Base-by-base conservation (phyloP, 345 rosid species). In the Pistacia integerrima region DNA sequence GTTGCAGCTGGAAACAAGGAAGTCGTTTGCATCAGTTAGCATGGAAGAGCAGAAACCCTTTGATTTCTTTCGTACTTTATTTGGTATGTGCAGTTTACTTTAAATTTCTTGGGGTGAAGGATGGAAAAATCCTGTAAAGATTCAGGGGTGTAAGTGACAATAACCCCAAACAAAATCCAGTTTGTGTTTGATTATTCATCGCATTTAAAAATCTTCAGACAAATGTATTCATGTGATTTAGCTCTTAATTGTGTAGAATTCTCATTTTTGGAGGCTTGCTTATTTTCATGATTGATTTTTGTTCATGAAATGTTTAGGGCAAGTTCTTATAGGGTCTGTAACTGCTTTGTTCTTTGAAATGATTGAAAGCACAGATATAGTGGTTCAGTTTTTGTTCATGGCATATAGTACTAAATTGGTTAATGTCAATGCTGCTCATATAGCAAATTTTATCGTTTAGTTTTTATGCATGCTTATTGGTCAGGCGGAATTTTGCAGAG, bases 31-130 rank as follows among this genome's bases (percentile, higher is more conserved):
- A 25, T 92, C 94, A 35, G 80, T 89, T 68, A 84, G 71, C 78
- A 66, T 73, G 52, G 80, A 77, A 81, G 88, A 90, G 60, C 90
- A 89, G 16, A 89, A 85, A 12, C 97, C 94, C 6, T 88, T 93
- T 18, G 90, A 90, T 85, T 93, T 93, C 79, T 78, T 90, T 57
- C 98, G 92, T 52, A 74, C 79, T 81, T 61, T 93, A 72, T 85
- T 89, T 36, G 98, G 97, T 92, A 84, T 46, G 78, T 69, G 22
- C 22, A 25, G 20, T 49, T 60, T 67, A 16, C 3, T 9, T 56
- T 41, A 12, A 18, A 5, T 73, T 33, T 74, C 11, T 4, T 36
- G 36, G 30, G 8, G 30, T 51, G 64, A 38, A 17, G 3, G 16
- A 33, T 35, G 33, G 18, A 44, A 70, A n/a, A 35, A 36, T 36